Evolutionary conservation across 139 green algal species (phyloP).

Genomic region (Volvox africanus): DNA sequence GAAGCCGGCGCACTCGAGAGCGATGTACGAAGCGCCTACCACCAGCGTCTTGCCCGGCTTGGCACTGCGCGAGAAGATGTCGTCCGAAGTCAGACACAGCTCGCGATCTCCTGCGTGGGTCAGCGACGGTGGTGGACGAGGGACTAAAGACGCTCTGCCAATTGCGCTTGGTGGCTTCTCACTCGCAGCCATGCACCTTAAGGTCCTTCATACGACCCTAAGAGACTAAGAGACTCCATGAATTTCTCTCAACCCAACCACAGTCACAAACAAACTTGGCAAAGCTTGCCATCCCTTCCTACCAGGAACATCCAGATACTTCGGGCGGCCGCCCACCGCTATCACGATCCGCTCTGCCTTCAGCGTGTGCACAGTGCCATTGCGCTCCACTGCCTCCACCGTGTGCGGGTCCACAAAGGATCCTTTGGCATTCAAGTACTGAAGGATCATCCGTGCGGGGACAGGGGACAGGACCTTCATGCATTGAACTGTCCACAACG

Average conservation of each 20-base stretch:
- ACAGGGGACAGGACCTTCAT: too few species aligned
- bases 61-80: constrained; percentile 80
- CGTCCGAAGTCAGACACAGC: constrained; percentile 87
- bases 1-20: constrained; percentile 92
- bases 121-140: not conserved
- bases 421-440: constrained; percentile 76
- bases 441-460: not conserved
- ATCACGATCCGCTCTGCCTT: constrained; percentile 63
- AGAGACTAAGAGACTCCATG: too few species aligned
- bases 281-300: constrained; percentile 9
- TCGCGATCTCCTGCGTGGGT: constrained; percentile 69
- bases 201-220: too few species aligned
- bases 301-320: constrained; percentile 60
- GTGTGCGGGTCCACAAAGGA: constrained; percentile 85
- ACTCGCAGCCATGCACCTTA: too few species aligned
- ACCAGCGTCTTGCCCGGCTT: constrained; percentile 73
- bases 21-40: constrained; percentile 94
- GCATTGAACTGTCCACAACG: too few species aligned
- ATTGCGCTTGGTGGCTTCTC: too few species aligned
- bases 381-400: constrained; percentile 64
- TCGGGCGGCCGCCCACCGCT: constrained; percentile 70
- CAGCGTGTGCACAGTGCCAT: constrained; percentile 38
- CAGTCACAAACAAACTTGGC: not conserved
- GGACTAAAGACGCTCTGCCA: not conserved
- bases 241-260: not conserved